Evolutionary conservation across 176 grass and related monocot genomes (phyloP).

Genomic region (Carex littledalei): DNA sequence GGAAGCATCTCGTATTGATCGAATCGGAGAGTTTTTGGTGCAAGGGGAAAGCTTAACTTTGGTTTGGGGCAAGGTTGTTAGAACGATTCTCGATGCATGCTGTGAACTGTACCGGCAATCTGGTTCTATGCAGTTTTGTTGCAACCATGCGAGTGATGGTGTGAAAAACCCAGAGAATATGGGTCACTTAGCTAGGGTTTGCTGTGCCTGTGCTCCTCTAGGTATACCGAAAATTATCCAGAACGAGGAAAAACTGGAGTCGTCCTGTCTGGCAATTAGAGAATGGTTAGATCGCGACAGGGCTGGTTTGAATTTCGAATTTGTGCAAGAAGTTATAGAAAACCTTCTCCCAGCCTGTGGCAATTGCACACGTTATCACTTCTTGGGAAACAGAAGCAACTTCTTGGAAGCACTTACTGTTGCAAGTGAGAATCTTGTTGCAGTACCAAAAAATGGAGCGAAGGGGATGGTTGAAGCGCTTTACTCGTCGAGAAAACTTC

Average conservation of each 20-base stretch:
- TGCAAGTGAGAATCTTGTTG: slow-evolving; percentile 56
- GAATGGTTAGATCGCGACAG: slow-evolving; percentile 83
- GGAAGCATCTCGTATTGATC: slow-evolving; percentile 40
- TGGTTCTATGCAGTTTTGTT: slow-evolving; percentile 63
- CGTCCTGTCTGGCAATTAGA: slow-evolving; percentile 47
- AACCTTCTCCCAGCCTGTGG: slow-evolving; percentile 56
- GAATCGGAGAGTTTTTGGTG: slow-evolving; percentile 81
- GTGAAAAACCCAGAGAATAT: slow-evolving; percentile 33
- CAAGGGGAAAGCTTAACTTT: slow-evolving; percentile 66
- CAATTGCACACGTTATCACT: slow-evolving; percentile 58
- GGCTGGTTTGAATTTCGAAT: slow-evolving; percentile 74
- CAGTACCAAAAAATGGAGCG: slow-evolving; percentile 45
- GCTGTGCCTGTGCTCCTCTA: slow-evolving; percentile 44
- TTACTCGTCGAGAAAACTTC: background rate
- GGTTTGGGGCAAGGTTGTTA: slow-evolving; percentile 75
- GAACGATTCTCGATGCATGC: slow-evolving; percentile 66
- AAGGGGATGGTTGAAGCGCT: slow-evolving; percentile 15
- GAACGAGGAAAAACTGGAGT: slow-evolving; percentile 59
- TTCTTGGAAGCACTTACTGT: slow-evolving; percentile 61
- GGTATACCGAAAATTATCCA: slow-evolving; percentile 34
- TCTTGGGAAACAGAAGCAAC: slow-evolving; percentile 53
- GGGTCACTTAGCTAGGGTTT: slow-evolving; percentile 55
- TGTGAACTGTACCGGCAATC: slow-evolving; percentile 67
- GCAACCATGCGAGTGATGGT: slow-evolving; percentile 34
- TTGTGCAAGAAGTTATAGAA: slow-evolving; percentile 98